Percentiles rank a stretch among this genome's conserved stretches.
These are phyloP conservation scores for Lagenidium sp. DNA, from an alignment of 352 stramenopile species.

Conservation along the genomic window DNA sequence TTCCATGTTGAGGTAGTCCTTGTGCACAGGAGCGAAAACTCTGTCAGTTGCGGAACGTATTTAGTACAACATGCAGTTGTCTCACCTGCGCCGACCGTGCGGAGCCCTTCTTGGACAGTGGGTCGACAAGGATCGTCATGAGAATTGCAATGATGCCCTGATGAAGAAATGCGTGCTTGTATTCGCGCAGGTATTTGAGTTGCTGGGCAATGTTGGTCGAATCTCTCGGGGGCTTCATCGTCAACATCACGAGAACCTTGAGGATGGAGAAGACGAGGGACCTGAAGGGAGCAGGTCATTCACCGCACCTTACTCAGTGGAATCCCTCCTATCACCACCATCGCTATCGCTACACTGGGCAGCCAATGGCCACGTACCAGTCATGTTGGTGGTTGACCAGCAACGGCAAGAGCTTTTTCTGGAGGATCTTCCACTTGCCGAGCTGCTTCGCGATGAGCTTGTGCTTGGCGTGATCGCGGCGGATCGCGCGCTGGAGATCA, in stretches of 20 bases:
- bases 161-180: slow-evolving; percentile 82
- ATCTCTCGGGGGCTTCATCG: slow-evolving; percentile 73
- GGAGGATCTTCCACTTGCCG: slow-evolving; percentile 80
- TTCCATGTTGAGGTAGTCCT: slow-evolving; percentile 84
- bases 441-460: slow-evolving; percentile 78
- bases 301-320: too few relatives aligned
- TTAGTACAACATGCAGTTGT: too few relatives aligned
- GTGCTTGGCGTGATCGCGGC: slow-evolving; percentile 73
- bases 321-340: too few relatives aligned
- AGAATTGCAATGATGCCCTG: slow-evolving; percentile 66
- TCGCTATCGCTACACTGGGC: too few relatives aligned
- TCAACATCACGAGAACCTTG: slow-evolving; percentile 88
- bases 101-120: slow-evolving; percentile 54
- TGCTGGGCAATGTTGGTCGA: slow-evolving; percentile 77
- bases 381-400: slow-evolving; percentile 84
- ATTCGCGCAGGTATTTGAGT: slow-evolving; percentile 68
- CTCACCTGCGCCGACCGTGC: slow-evolving; percentile 33
- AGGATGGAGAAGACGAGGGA: slow-evolving; percentile 83
- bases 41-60: too few relatives aligned
- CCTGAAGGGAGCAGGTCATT: slow-evolving; percentile 19
- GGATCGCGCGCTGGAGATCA: slow-evolving; percentile 77
- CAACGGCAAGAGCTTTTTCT: slow-evolving; percentile 83
- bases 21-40: too few relatives aligned
- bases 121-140: slow-evolving; percentile 81
- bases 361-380: too few relatives aligned